Evolutionary conservation across 2,329 filamentous ascomycete species (phyloP), one percentile per base, ranked within the genome.

Genomic region (Salinomyces thailandicus): DNA sequence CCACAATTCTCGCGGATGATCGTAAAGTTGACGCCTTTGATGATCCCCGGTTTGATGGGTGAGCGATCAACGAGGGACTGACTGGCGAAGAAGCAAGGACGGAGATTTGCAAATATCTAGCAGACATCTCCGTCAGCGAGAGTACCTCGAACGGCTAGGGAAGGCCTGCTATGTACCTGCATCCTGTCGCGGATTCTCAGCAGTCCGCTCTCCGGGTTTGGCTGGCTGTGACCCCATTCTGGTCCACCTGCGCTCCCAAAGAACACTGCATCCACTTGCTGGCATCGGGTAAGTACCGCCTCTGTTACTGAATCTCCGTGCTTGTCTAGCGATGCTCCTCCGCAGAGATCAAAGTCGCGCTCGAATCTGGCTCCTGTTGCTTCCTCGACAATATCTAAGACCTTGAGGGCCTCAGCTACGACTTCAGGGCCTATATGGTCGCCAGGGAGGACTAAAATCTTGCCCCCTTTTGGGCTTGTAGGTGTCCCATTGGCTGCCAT

Each of bases 371-470:
- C 40, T 17, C 48, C 50, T 1, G 48, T 52, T 9, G 39, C 38
- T 11, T 41, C 39, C 38, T 55, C 50, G 19, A 70, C 48, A 3
- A 65, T 55, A 18, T 67, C 59, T 5, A 72, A 59, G 8, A 69
- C 61, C 43, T 64, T 65, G 32, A 68, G 54, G 7, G 66, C 66
- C 48, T 69, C 65, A 4, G 52, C 45, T 35, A 68, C 60, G 20
- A 70, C 59, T 48, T 71, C 85, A 4, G 67, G 66, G 1, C 67
- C 67, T 33, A 68, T 62, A 42, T 65, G 62, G 45, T 69, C 66
- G 24, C 66, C 65, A 0, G 63, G 60, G 1, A 69, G 58, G 31
- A 69, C 51, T n/a, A 69, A 56, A 35, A 69, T 59, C 22, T 55
- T 53, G 45, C 45, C 43, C 11, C 39, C 38, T 32, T 43, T 48